Evolutionary conservation across 805 yeast species (phyloP).

Genomic region (Torulaspora delbrueckii): DNA sequence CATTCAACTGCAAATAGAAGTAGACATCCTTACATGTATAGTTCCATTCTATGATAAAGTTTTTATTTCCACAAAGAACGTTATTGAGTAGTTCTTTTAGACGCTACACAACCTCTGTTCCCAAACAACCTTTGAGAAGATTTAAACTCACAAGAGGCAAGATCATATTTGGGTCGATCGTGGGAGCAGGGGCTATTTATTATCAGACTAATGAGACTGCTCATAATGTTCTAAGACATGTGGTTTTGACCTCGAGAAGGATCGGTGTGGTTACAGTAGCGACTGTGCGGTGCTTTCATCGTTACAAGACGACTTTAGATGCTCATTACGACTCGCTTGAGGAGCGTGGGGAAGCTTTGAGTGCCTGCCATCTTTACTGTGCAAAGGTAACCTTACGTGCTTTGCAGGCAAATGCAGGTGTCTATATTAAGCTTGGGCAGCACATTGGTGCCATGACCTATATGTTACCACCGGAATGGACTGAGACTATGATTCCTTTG

Average conservation of each 20-base stretch:
- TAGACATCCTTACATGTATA: background rate
- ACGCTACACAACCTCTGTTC: conserved; percentile 5
- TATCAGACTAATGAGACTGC: conserved; percentile 29
- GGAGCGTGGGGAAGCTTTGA: conserved; percentile 48
- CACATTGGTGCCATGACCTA: conserved; percentile 91
- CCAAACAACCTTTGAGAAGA: background rate
- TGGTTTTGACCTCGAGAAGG: conserved; percentile 41
- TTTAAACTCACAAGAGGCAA: conserved; percentile 8
- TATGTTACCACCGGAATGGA: conserved; percentile 90
- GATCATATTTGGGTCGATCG: conserved; percentile 8
- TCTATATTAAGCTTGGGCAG: conserved; percentile 92
- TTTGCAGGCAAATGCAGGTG: conserved; percentile 81
- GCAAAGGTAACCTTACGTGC: conserved; percentile 78
- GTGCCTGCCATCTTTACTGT: conserved; percentile 65
- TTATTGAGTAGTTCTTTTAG: conserved; percentile 2
- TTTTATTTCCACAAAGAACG: background rate
- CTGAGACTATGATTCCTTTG: conserved; percentile 85
- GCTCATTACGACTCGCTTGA: conserved; percentile 41
- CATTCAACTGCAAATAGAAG: background rate
- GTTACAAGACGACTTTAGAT: conserved; percentile 57
- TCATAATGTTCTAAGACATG: conserved; percentile 23
- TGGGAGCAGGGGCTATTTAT: conserved; percentile 18
- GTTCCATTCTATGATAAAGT: conserved; percentile 8
- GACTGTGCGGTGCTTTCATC: conserved; percentile 63
- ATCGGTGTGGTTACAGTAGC: conserved; percentile 64